These are phyloP conservation scores for Sequoiadendron giganteum DNA, from an alignment of 75 land plant species.

Conservation along the genomic window DNA sequence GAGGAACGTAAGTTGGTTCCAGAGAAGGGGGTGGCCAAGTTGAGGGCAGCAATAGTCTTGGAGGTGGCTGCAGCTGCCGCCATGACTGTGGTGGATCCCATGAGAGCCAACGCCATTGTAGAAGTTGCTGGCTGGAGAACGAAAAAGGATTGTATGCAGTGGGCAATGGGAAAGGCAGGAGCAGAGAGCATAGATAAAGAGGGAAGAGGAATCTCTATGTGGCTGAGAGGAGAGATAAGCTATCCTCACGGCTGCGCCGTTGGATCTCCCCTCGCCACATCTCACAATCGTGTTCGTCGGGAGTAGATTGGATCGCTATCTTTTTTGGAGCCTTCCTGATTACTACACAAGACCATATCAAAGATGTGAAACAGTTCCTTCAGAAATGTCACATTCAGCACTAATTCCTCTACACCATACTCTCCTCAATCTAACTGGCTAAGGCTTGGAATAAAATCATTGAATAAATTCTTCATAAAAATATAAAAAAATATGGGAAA, in stretches of 20 bases:
- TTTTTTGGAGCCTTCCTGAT: too few species aligned
- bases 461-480: too few species aligned
- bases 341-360: too few species aligned
- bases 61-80: background rate
- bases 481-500: too few species aligned
- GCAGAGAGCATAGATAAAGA: background rate
- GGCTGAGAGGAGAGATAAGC: background rate
- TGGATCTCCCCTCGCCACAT: too few species aligned
- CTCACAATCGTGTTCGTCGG: too few species aligned
- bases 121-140: background rate
- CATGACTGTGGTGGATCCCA: background rate
- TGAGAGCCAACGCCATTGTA: background rate
- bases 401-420: too few species aligned
- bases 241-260: background rate
- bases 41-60: background rate
- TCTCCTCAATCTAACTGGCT: too few species aligned
- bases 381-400: too few species aligned
- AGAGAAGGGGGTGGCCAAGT: background rate
- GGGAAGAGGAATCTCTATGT: background rate
- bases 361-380: too few species aligned
- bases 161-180: background rate
- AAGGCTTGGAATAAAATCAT: too few species aligned
- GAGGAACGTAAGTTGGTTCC: background rate
- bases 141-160: background rate
- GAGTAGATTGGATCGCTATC: too few species aligned